Base-by-base conservation (phyloP, 2,329 filamentous ascomycete genomes). In the Grosmannia penicillata region DNA sequence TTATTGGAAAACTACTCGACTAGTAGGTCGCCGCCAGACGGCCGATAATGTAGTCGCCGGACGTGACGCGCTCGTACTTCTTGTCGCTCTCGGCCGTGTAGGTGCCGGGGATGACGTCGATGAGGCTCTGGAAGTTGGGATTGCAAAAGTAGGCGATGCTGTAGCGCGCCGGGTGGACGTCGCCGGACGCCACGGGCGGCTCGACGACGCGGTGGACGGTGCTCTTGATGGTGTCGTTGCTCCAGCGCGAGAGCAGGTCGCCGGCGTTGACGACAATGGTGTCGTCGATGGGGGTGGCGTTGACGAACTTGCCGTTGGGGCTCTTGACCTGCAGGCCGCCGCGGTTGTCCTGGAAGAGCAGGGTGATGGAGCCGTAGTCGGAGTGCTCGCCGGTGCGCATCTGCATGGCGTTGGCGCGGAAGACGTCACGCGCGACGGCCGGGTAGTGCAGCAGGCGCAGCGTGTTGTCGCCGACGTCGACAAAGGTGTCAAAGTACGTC, bases 81-180 rank as follows among this genome's bases (percentile, higher is more conserved):
- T 82, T 89, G 30, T 80, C 73, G 40, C 62, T 60, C 43, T 79
- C 68, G 4, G 56, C 53, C 1, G 57, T 61, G 52, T 73, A 89
- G 0, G 85, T 93, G 0, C 82, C 82, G 0, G 84, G 85, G 32
- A 93, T 73, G 2, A 78, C 82, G 48, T 91, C 81, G 46, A 93
- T 93, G 39, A 71, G 62, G 47, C 68, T 72, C 43, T 82, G 72
- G 53, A 75, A 80, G 53, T 93, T 86, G 8, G 85, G 84, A 49
- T 93, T 89, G 64, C 85, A 93, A 55, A 93, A 93, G 60, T 93
- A 93, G 4, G 86, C 87, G 53, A 95, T 79, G 49, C 81, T 89
- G 53, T 95, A 95, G 28, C 82, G 67, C 1, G 84, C 67, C 2
- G 85, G 84, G 55, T 93, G 79, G 28, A 64, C 59, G 14, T 66